Conservation (phyloP, 2,329 filamentous ascomycete genomes). For the Canariomyces notabilis region DNA sequence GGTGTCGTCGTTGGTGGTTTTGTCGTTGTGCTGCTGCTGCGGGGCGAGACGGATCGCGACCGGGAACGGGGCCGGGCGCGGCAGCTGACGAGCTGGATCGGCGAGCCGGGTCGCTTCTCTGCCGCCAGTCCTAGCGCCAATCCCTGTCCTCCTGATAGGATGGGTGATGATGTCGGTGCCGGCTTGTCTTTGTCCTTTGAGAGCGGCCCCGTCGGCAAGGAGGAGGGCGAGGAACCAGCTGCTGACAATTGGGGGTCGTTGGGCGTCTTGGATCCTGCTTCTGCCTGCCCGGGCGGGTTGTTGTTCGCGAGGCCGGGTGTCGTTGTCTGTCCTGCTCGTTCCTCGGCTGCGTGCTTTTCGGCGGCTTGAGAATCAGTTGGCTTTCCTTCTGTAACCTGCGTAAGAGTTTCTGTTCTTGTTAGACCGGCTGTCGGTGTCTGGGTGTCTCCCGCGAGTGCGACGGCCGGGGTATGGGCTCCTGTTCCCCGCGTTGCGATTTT, state of each 20-base stretch:
- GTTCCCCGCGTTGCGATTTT: not conserved
- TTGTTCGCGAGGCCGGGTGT: no score
- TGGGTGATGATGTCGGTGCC: no score
- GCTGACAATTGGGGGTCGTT: no score
- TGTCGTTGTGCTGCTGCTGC: not conserved
- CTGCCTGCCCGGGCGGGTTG: not conserved
- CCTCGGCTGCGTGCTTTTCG: not conserved
- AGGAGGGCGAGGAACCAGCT: no score
- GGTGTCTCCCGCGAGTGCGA: not conserved
- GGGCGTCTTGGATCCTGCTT: no score
- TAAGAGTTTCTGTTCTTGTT: not conserved
- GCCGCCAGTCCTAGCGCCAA: not conserved
- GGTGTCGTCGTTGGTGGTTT: no score
- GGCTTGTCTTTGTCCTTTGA: no score
- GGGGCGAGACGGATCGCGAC: not conserved
- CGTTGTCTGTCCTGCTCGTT: not conserved
- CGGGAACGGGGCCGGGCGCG: no score
- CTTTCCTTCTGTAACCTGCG: not conserved
- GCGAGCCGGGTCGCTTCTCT: not conserved
- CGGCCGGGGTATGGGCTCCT: not conserved
- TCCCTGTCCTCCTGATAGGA: not conserved
- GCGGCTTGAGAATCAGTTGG: no score
- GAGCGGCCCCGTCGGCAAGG: no score
- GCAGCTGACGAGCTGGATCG: not conserved
- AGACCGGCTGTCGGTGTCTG: not conserved